Evolutionary conservation across 2,329 filamentous ascomycete genomes (phyloP), one percentile per base, ranked within the genome.

Genomic region (Periglandula ipomoeae): DNA sequence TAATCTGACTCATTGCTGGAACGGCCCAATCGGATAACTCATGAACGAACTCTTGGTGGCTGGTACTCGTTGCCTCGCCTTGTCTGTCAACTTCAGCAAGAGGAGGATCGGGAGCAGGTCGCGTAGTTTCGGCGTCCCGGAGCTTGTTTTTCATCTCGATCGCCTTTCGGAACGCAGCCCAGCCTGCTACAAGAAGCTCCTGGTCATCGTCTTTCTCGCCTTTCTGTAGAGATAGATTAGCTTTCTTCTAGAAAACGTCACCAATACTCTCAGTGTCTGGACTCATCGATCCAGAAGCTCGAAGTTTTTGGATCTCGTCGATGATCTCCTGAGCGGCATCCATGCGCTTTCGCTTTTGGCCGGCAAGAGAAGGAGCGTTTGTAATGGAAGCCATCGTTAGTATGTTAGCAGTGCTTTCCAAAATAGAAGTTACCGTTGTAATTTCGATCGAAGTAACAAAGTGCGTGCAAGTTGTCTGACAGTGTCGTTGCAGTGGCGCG

Each of bases 171-270:
- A 37, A 37, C 34, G 34, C 34, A n/a, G 11, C 34, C 34, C 34
- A 37, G 13, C 34, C 38, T 41, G 23, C 40, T 23, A 43, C 4
- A 27, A 27, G 40, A 13, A 43, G 40, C 40, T 41, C 40, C 23
- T 43, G 22, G 40, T 43, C 40, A 27, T 43, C 40, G 11, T 27
- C 40, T 43, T 27, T 17, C 40, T 43, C 23, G 40, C 40, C 23
- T 43, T 43, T 43, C 40, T 43, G 40, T 17, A 27, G 11, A 43
- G 23, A 43, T 43, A 26, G 40, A 43, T 43, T 43, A 43, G 40
- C 40, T 26, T 27, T 43, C 40, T 43, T 43, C 40, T 43, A 24
- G 20, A 43, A 43, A 43, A 43, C n/a, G n/a, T 26, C n/a, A 27
- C 40, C 23, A 43, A 43, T 26, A 4, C 23, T 43, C 10, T 43